These are phyloP conservation scores for Apostasia shenzhenica DNA, from an alignment of 106 monocot species.

Conservation along the genomic window DNA sequence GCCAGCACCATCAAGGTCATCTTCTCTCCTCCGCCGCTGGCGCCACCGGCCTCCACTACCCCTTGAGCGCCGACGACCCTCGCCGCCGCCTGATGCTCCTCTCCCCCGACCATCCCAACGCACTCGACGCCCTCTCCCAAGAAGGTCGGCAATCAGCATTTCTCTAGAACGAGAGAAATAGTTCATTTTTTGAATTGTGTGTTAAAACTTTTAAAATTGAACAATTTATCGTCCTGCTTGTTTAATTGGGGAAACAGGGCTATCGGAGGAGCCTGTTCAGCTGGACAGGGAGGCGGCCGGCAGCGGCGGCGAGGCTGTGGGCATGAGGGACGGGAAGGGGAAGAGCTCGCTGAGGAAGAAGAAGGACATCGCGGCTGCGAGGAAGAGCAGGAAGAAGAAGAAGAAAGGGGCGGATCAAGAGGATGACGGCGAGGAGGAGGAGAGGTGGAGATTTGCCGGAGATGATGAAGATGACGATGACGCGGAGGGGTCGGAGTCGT, in stretches of 20 bases:
- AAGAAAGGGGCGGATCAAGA: slow-evolving; percentile 1
- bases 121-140: slow-evolving; percentile 67
- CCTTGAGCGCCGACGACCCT: slow-evolving; percentile 1
- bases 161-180: no score
- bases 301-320: slow-evolving; percentile 52
- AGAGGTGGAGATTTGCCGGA: slow-evolving; percentile 9
- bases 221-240: background rate
- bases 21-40: slow-evolving; percentile 2
- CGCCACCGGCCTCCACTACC: background rate
- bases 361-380: slow-evolving; percentile 9
- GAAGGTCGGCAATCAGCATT: slow-evolving; percentile 25
- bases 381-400: slow-evolving; percentile 21
- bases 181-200: background rate
- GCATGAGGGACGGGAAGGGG: slow-evolving; percentile 8
- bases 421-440: background rate
- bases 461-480: slow-evolving; percentile 18
- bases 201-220: no score
- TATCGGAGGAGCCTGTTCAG: slow-evolving; percentile 80
- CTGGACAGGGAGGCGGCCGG: slow-evolving; percentile 45
- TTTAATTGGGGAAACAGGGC: slow-evolving; percentile 18
- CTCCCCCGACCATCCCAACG: slow-evolving; percentile 16
- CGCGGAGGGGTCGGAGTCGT: slow-evolving; percentile 21
- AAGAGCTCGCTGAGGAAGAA: slow-evolving; percentile 12
- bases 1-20: slow-evolving; percentile 4
- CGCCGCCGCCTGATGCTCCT: slow-evolving; percentile 15